A percentile compares a stretch with the other conserved stretches of the same genome.
These are phyloP conservation scores for Colletotrichum caudatum DNA, from an alignment of 2,329 filamentous ascomycete species.

Conservation along the genomic window DNA sequence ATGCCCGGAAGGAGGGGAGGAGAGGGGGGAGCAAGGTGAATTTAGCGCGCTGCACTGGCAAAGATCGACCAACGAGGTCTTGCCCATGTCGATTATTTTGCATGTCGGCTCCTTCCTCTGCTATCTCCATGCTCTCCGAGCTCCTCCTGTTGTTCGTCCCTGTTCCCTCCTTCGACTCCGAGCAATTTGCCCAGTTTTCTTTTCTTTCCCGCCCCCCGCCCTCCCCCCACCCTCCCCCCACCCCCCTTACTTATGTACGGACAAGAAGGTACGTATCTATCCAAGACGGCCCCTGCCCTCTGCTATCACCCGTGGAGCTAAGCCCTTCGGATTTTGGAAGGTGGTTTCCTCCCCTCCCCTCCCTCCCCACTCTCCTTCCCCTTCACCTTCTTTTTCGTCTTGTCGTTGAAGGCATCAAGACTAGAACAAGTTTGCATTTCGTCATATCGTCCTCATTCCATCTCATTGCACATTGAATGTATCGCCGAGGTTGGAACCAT, in stretches of 20 bases:
- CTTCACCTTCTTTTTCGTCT: not conserved
- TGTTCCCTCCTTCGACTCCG: constrained; percentile 16
- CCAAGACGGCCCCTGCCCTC: too few relatives aligned
- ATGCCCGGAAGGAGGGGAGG: too few relatives aligned
- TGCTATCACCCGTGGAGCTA: not conserved
- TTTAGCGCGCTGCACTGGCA: not conserved
- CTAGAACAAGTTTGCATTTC: not conserved
- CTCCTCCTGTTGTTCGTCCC: not conserved
- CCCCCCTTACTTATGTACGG: not conserved
- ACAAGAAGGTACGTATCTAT: too few relatives aligned
- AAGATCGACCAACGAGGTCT: not conserved
- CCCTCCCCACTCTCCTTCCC: not conserved
- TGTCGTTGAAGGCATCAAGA: constrained; percentile 3
- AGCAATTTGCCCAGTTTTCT: not conserved
- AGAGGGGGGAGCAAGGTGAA: not conserved
- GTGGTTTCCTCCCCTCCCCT: not conserved
- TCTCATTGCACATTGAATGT: not conserved
- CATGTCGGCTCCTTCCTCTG: not conserved
- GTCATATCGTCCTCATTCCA: constrained; percentile 13
- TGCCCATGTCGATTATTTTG: constrained; percentile 9
- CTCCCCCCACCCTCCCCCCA: not conserved
- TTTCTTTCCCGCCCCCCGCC: not conserved
- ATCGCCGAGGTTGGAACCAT: not conserved
- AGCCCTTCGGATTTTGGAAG: constrained; percentile 1
- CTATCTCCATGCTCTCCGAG: constrained; percentile 1